Percentiles rank a stretch among this genome's conserved stretches.
phyloP scores from a whole-genome alignment of 2,329 filamentous ascomycete species.

The Beauveria bassiana region DNA sequence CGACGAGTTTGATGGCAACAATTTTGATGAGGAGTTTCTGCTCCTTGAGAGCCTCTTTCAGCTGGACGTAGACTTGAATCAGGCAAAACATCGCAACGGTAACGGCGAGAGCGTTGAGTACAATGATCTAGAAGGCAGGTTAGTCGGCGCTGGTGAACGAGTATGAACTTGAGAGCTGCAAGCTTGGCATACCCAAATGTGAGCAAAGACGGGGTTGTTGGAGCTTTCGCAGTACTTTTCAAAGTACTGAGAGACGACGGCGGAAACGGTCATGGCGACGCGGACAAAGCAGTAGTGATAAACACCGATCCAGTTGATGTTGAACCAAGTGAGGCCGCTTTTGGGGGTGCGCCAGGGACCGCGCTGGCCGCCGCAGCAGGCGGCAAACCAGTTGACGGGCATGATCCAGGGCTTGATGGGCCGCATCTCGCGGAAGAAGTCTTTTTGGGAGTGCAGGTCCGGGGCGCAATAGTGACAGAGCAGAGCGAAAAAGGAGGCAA shows the following conservation, averaged over 20 bases:
- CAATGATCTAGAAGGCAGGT: conserved; percentile 42
- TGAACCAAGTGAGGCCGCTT: conserved; percentile 85
- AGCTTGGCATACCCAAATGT: conserved; percentile 61
- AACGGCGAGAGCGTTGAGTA: conserved; percentile 64
- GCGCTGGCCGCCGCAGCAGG: conserved; percentile 60
- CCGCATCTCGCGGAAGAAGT: conserved; percentile 64
- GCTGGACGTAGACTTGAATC: conserved; percentile 78
- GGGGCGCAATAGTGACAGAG: conserved; percentile 75
- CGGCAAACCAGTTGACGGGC: conserved; percentile 63
- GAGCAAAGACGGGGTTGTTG: conserved; percentile 68
- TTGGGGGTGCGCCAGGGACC: conserved; percentile 66
- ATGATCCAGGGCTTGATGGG: conserved; percentile 65
- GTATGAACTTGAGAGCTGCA: not conserved
- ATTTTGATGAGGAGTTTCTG: conserved; percentile 74
- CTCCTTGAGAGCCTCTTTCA: conserved; percentile 58
- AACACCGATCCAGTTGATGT: conserved; percentile 72
- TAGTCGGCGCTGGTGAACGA: conserved; percentile 9
- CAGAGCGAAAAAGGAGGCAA: conserved; percentile 78
- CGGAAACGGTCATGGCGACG: conserved; percentile 70
- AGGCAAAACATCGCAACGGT: conserved; percentile 83
- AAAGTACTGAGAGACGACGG: conserved; percentile 63
- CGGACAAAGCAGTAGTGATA: conserved; percentile 84
- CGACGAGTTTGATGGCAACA: conserved; percentile 79
- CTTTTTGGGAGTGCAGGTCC: conserved; percentile 71
- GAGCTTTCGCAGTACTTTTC: conserved; percentile 72